Evolutionary conservation across 1,139 yeast species (phyloP).

Genomic region (Meyerozyma guilliermondii): DNA sequence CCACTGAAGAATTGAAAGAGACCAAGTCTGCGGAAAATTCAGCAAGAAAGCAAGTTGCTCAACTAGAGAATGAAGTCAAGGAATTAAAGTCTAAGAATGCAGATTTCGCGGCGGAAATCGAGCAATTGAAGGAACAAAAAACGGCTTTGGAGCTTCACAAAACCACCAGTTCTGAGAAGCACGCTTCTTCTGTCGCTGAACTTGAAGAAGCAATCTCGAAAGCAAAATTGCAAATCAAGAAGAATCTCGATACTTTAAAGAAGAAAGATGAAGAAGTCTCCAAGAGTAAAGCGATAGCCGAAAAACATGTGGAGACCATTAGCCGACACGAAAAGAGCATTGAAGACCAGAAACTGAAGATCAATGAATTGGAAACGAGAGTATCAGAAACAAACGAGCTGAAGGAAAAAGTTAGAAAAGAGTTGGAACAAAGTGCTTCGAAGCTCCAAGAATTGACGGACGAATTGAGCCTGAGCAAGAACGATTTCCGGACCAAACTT

Average conservation of each 20-base stretch:
- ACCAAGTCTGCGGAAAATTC: neutral
- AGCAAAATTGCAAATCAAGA: neutral
- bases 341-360: constrained; percentile 4
- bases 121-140: neutral
- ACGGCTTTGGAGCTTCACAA: neutral
- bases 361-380: neutral
- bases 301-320: neutral
- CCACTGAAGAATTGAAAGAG: neutral
- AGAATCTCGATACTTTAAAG: neutral
- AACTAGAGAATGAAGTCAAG: neutral
- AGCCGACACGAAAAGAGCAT: neutral
- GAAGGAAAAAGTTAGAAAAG: neutral
- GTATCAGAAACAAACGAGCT: neutral
- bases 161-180: neutral
- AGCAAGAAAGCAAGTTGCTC: neutral
- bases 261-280: neutral
- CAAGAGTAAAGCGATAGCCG: neutral
- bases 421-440: neutral
- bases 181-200: neutral
- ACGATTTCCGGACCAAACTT: constrained; percentile 6
- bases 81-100: constrained; percentile 1
- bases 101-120: neutral
- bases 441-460: constrained; percentile 3
- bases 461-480: neutral
- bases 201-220: neutral